A percentile compares a stretch with the other conserved stretches of the same genome.
phyloP scores from a whole-genome alignment of 192 early-diverging fungal genomes.

The Podila epicladia region DNA sequence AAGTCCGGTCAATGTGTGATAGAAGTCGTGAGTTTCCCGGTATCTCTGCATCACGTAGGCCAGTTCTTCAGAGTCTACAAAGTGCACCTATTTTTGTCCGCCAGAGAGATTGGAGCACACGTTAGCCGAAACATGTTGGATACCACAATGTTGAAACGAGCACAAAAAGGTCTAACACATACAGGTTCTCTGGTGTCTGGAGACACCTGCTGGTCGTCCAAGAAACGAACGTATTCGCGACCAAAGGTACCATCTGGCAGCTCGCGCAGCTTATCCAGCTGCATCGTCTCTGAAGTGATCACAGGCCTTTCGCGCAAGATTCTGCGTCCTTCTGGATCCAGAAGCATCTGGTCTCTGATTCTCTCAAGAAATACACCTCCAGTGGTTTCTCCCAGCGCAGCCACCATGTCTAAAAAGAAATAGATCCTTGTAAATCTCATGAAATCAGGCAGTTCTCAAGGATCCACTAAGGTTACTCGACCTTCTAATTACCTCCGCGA shows the following conservation, averaged over 20 bases:
- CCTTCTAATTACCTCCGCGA: constrained; percentile 64
- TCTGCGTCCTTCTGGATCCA: constrained; percentile 75
- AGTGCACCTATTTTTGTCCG: constrained; percentile 69
- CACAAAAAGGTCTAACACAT: constrained; percentile 5
- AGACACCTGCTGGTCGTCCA: constrained; percentile 81
- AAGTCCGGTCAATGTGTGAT: constrained; percentile 88
- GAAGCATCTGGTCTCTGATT: constrained; percentile 85
- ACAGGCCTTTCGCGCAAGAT: constrained; percentile 86
- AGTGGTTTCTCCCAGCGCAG: constrained; percentile 91
- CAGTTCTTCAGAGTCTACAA: constrained; percentile 89
- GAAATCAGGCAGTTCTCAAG: not conserved
- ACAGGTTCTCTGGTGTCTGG: constrained; percentile 84
- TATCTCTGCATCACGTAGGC: constrained; percentile 95
- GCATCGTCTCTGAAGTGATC: constrained; percentile 74
- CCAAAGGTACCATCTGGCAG: constrained; percentile 86
- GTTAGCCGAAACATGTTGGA: too few relatives aligned
- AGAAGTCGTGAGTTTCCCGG: constrained; percentile 95
- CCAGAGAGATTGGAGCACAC: too few relatives aligned
- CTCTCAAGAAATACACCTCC: constrained; percentile 69
- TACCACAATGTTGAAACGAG: not conserved
- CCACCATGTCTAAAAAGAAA: constrained; percentile 77
- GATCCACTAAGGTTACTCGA: not conserved
- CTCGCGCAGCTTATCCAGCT: constrained; percentile 70
- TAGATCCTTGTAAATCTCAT: too few relatives aligned
- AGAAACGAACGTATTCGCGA: constrained; percentile 81